A percentile compares a stretch with the other conserved stretches of the same genome.
These are phyloP conservation scores for Clavariopsis aquatica DNA, from an alignment of 495 filamentous ascomycete genomes.

Conservation along the genomic window DNA sequence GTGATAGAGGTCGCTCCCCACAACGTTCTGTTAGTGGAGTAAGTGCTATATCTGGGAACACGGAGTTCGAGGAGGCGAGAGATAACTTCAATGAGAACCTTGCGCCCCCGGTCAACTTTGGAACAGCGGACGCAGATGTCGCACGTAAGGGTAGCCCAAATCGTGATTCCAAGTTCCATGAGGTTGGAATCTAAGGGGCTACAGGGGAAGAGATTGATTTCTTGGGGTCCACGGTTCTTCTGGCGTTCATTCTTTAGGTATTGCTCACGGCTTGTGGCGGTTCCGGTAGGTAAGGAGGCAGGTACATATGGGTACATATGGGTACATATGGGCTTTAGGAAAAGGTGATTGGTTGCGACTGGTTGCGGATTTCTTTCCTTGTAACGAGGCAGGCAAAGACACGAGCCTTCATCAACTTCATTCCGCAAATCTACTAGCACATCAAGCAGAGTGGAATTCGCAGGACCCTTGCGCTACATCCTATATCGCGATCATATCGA, in stretches of 20 bases:
- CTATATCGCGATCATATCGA: too few relatives aligned
- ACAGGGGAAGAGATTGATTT: background rate
- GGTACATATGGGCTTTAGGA: background rate
- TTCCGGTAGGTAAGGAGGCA: background rate
- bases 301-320: too few relatives aligned
- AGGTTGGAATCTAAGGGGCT: slow-evolving; percentile 17
- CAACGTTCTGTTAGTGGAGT: slow-evolving; percentile 3
- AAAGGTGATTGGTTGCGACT: background rate
- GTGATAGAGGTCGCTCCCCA: slow-evolving; percentile 2
- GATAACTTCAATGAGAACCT: slow-evolving; percentile 33
- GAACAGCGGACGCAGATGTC: background rate
- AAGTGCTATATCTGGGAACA: background rate
- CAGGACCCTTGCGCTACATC: too few relatives aligned
- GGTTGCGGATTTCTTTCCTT: background rate
- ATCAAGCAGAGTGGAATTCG: too few relatives aligned
- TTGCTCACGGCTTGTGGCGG: background rate
- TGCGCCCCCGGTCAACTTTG: slow-evolving; percentile 29
- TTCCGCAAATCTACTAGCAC: background rate
- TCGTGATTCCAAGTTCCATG: slow-evolving; percentile 31
- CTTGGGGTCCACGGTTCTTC: background rate
- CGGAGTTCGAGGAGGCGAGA: slow-evolving; percentile 33
- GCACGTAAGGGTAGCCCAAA: slow-evolving; percentile 30
- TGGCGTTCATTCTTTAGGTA: background rate
- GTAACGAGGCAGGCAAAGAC: background rate
- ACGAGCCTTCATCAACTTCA: background rate